phyloP scores from a whole-genome alignment of 2,329 filamentous ascomycete species.

The Fusarium luffae region DNA sequence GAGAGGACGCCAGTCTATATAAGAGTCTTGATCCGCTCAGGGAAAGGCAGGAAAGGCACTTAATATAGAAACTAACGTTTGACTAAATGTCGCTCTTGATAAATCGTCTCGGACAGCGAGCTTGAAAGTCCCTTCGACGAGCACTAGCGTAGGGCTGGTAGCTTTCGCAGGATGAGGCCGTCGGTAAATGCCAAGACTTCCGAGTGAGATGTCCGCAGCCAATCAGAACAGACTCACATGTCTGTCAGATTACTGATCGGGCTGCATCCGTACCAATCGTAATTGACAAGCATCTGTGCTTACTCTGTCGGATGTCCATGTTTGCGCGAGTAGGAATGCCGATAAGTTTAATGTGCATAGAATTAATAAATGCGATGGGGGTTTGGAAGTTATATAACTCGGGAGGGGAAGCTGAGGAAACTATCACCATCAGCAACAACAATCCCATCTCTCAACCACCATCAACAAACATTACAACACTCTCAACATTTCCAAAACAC shows the following conservation, averaged over 20 bases:
- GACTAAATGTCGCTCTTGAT: neutral
- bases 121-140: fast-evolving
- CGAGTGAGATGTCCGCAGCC: neutral
- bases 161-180: neutral
- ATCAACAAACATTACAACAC: neutral
- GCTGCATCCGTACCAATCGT: neutral
- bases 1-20: neutral
- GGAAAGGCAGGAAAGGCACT: neutral
- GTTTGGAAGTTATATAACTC: neutral
- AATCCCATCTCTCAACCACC: neutral
- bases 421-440: neutral
- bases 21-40: neutral
- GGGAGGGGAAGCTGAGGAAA: neutral
- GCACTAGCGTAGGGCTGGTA: neutral
- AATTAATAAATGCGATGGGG: neutral
- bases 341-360: neutral
- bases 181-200: conserved; percentile 8
- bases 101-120: neutral
- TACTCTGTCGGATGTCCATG: conserved; percentile 17
- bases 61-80: neutral
- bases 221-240: neutral
- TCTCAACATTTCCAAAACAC: neutral
- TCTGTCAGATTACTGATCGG: neutral
- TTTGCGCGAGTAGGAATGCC: conserved; percentile 2
- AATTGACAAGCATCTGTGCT: neutral